Evolutionary conservation across 768 basidiomycete species (phyloP), one percentile per base, ranked within the genome.

Genomic region (Tricholoma terreum): DNA sequence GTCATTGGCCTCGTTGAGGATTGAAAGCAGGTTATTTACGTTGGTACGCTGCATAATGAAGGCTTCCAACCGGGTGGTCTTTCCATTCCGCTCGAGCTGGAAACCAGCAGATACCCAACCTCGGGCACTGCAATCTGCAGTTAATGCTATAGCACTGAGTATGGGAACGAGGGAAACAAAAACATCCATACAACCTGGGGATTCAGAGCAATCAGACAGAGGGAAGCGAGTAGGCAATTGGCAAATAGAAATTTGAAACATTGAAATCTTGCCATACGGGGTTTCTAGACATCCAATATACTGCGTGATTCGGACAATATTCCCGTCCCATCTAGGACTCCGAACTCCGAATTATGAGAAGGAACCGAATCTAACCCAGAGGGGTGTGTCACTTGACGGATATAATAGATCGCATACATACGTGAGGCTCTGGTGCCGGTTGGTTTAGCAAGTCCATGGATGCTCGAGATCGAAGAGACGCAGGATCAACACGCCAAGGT

Each of bases 281-380:
- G 60, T 64, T 57, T 27, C 24, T 46, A 46, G 45, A 46, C 42
- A 43, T 59, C 58, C 24, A 27, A 27, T 27, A 27, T 27, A 27
- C 24, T 27, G 59, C 57, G 60, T 64, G 69, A 65, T 68, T 71
- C 69, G 71, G 70, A 56, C 61, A 67, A 63, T 58, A 67, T 67
- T 62, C 51, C 30, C 52, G 43, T 17, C 24, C 50, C 30, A 45
- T 5, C 34, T 53, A 52, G 50, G 57, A 58, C 48, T 35, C 17
- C 35, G 43, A 48, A 55, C 45, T 55, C 54, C 33, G 54, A 55
- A 35, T 33, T 55, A 55, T 38, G 35, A 56, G 27, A 36, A 40
- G 50, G 50, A 56, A 38, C 40, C 45, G 58, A 52, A 30, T 40
- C 34, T 56, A 46, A 54, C 15, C 24, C 24, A 12, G 19, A 40